Evolutionary conservation across 2,329 filamentous ascomycete species (phyloP), one percentile per base, ranked within the genome.

Genomic region (Trichoderma harzianum): DNA sequence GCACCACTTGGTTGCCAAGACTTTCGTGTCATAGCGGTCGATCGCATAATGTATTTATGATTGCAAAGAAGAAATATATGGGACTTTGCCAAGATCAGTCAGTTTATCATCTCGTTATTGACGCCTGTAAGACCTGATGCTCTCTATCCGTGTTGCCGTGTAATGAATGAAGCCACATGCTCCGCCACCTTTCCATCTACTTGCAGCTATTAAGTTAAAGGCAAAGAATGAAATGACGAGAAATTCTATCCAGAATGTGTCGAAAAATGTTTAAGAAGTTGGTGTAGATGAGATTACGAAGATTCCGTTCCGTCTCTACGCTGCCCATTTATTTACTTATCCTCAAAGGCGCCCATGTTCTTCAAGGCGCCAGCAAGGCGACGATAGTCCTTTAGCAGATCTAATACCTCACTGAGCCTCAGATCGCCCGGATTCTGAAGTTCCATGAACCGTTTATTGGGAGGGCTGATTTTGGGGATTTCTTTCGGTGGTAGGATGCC

Each of bases 321-420:
- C 5, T n/a, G 28, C 18, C n/a, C 10, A 1, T 18, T 21, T 10
- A 14, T 21, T 75, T 75, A 82, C 70, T 81, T 81, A 21, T 83
- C 83, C 73, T 86, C 86, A 77, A 92, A 89, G 11, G 88, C 89
- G 24, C 86, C 89, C 78, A 89, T 82, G 63, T 90, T 88, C 76
- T 89, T 89, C 71, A 95, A 79, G 10, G 88, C 88, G 32, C 85
- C 85, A 0, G 92, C 92, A 61, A 95, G 82, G 68, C 93, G 85
- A 76, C 92, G 88, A 77, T 95, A 95, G 79, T 95, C 93, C 70
- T 89, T 86, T 26, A 95, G 81, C 63, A 95, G 82, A 70, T 92
- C 88, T 28, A 91, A 82, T 21, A 95, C 90, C 76, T 95, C 93
- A n/a, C 89, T 88, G 30, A 95, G 83, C 70, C 86, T 90, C 32